Conservation (phyloP, 2,329 filamentous ascomycete genomes). For the Fusarium sp. region DNA sequence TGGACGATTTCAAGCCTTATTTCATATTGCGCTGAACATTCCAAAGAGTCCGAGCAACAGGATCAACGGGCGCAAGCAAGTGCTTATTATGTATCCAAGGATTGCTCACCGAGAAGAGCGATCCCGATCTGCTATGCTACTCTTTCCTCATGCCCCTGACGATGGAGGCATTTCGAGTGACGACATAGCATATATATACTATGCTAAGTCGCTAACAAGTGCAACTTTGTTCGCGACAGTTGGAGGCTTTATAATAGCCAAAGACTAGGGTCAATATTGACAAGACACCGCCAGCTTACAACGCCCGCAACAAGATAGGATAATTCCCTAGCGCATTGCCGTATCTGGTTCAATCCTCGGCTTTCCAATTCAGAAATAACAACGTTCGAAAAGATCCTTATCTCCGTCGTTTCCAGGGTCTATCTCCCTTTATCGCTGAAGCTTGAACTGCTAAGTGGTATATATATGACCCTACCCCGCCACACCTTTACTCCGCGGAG, state of each 20-base stretch:
- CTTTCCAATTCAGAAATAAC: slow-evolving; percentile 1
- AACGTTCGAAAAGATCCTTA: slow-evolving; percentile 24
- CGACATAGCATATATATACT: not conserved
- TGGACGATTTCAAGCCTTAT: slow-evolving; percentile 3
- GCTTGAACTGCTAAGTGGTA: slow-evolving; percentile 18
- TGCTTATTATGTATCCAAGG: slow-evolving; percentile 17
- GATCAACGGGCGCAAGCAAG: slow-evolving; percentile 2
- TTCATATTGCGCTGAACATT: slow-evolving; percentile 15
- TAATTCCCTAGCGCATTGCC: slow-evolving; percentile 9
- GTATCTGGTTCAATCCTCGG: slow-evolving; percentile 6
- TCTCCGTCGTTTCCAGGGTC: slow-evolving; percentile 16
- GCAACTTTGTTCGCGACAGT: not conserved
- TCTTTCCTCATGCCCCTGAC: not conserved
- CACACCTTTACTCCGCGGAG: slow-evolving; percentile 41
- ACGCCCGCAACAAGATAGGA: slow-evolving; percentile 33
- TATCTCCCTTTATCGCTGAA: slow-evolving; percentile 24
- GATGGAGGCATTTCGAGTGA: not conserved
- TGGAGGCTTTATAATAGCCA: slow-evolving; percentile 6
- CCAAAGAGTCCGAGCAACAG: not conserved
- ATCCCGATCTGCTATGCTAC: not conserved
- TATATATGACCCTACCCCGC: slow-evolving; percentile 39
- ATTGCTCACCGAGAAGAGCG: not conserved
- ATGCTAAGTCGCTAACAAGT: not conserved
- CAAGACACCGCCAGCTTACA: slow-evolving; percentile 6
- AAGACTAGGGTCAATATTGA: slow-evolving; percentile 4